Conservation (phyloP, 2,329 filamentous ascomycete species). For the Diaporthe citri region DNA sequence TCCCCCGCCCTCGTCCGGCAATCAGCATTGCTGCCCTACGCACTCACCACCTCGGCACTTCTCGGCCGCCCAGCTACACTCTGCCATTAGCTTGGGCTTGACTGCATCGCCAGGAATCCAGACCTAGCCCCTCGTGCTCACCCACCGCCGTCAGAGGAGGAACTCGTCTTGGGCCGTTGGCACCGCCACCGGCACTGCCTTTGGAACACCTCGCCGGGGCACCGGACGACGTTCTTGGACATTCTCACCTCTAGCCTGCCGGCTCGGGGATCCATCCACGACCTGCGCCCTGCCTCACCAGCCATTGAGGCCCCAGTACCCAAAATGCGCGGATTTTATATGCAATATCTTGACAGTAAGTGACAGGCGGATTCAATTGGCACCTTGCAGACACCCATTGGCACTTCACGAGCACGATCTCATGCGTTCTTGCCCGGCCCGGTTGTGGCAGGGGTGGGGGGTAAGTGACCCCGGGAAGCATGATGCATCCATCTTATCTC, state of each 20-base stretch:
- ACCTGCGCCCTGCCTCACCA: slow-evolving; percentile 14
- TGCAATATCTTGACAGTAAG: slow-evolving; percentile 83
- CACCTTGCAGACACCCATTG: slow-evolving; percentile 22
- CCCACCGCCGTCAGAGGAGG: slow-evolving; percentile 33
- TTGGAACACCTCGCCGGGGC: slow-evolving; percentile 38
- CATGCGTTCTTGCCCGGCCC: background rate
- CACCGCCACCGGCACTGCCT: slow-evolving; percentile 39
- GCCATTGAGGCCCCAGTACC: slow-evolving; percentile 44
- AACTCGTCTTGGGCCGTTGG: slow-evolving; percentile 42
- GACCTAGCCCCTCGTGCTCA: slow-evolving; percentile 49
- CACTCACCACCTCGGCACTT: slow-evolving; percentile 37
- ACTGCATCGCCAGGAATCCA: slow-evolving; percentile 61
- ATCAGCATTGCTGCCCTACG: slow-evolving; percentile 50
- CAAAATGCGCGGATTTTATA: slow-evolving; percentile 75
- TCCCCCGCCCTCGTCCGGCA: slow-evolving; percentile 21
- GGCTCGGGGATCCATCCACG: slow-evolving; percentile 43
- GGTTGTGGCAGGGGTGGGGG: slow-evolving; percentile 26
- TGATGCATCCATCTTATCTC: slow-evolving; percentile 36
- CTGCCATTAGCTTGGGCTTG: slow-evolving; percentile 65
- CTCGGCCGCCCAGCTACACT: slow-evolving; percentile 40
- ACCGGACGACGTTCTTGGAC: slow-evolving; percentile 40
- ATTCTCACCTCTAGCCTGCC: slow-evolving; percentile 43
- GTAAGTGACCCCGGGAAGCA: slow-evolving; percentile 29
- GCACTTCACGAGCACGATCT: slow-evolving; percentile 18
- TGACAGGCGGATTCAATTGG: slow-evolving; percentile 49